These are phyloP conservation scores for Blastocystis sp. DNA, from an alignment of 352 stramenopile genomes.

Conservation along the genomic window DNA sequence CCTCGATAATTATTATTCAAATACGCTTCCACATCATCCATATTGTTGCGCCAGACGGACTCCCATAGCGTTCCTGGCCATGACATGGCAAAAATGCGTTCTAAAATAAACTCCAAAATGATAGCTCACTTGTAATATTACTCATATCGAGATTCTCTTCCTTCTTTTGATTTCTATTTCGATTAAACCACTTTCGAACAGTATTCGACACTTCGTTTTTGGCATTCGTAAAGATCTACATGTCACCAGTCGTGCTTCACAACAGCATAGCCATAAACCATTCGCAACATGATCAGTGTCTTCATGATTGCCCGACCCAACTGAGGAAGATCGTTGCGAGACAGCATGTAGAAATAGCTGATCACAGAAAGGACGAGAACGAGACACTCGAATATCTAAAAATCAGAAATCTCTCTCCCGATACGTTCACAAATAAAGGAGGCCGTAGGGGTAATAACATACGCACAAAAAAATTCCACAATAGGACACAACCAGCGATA, in stretches of 20 bases:
- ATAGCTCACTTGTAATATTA: neutral
- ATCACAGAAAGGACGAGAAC: neutral
- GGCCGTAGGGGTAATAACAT: neutral
- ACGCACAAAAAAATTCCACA: neutral
- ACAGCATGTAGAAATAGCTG: neutral
- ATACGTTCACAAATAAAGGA: neutral
- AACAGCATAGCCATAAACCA: neutral
- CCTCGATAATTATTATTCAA: conserved; percentile 15
- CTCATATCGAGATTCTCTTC: conserved; percentile 46
- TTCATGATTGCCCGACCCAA: neutral
- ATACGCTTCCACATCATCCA: conserved; percentile 61
- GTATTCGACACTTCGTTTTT: conserved; percentile 16
- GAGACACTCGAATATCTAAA: neutral
- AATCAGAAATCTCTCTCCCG: neutral
- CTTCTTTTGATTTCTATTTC: conserved; percentile 48
- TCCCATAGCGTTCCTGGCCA: conserved; percentile 22
- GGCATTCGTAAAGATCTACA: conserved; percentile 12
- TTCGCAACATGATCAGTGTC: neutral
- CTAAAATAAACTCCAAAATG: neutral
- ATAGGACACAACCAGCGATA: neutral
- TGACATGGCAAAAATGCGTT: conserved; percentile 59
- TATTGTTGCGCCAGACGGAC: conserved; percentile 44
- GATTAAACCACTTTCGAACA: conserved; percentile 35
- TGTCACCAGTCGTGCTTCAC: neutral
- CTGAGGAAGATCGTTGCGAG: neutral